Percentiles rank a stretch among this genome's conserved stretches.
Evolutionary conservation across 192 early-diverging fungal species (phyloP).

Genomic region (Backusella circina): DNA sequence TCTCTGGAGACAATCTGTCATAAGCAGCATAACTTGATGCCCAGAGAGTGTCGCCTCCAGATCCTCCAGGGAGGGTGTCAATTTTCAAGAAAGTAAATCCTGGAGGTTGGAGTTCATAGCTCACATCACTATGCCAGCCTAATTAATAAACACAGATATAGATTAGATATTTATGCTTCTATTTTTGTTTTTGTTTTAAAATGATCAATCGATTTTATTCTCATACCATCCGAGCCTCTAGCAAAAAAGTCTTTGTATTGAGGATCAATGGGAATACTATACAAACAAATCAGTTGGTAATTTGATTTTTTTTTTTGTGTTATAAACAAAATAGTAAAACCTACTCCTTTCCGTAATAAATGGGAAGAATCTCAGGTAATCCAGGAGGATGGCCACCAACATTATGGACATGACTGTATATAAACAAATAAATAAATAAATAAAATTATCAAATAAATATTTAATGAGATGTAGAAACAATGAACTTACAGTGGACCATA

Average conservation of each 20-base stretch:
- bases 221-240: background rate
- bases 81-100: slow-evolving; percentile 50
- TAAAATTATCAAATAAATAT: background rate
- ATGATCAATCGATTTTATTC: background rate
- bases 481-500: slow-evolving; percentile 36
- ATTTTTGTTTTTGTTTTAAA: background rate
- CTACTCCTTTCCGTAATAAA: slow-evolving; percentile 10
- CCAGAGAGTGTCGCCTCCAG: slow-evolving; percentile 61
- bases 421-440: slow-evolving; percentile 10
- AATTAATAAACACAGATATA: background rate
- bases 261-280: background rate
- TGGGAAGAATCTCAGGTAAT: slow-evolving; percentile 15
- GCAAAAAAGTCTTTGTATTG: background rate
- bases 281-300: background rate
- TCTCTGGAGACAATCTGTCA: slow-evolving; percentile 54
- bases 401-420: slow-evolving; percentile 22
- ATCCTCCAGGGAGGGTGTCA: slow-evolving; percentile 38
- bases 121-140: slow-evolving; percentile 54
- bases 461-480: background rate
- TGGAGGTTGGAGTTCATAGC: slow-evolving; percentile 54
- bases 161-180: background rate
- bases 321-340: background rate
- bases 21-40: slow-evolving; percentile 54
- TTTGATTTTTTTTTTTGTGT: background rate
- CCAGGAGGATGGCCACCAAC: slow-evolving; percentile 19